Conservation (phyloP, 2,329 filamentous ascomycete species). For the Aureobasidium leucospermi region DNA sequence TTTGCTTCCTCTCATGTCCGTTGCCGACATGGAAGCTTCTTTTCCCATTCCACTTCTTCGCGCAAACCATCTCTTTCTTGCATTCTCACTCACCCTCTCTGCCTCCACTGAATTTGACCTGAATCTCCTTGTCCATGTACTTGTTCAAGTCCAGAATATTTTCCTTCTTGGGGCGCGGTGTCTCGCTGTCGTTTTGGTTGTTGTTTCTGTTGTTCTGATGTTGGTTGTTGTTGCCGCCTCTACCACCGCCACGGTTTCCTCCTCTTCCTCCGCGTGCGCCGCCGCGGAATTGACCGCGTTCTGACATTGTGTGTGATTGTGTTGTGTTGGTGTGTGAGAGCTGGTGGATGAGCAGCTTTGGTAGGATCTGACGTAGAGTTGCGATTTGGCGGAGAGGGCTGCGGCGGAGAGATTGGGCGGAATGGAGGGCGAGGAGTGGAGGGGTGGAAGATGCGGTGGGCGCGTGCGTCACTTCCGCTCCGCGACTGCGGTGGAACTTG, state of each 20-base stretch:
- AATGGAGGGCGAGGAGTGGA: not conserved
- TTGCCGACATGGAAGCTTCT: too few species aligned
- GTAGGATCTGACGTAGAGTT: conserved; percentile 5
- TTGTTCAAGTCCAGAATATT: conserved; percentile 93
- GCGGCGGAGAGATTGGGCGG: not conserved
- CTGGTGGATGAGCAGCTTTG: not conserved
- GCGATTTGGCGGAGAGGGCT: not conserved
- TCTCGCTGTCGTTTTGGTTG: conserved; percentile 18
- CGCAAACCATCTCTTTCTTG: not conserved
- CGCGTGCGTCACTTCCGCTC: not conserved
- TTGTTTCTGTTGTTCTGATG: conserved; percentile 23
- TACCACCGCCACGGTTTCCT: conserved; percentile 32
- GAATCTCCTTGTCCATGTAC: conserved; percentile 95
- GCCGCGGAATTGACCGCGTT: conserved; percentile 47
- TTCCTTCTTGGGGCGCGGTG: conserved; percentile 79
- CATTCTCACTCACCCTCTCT: conserved; percentile 60
- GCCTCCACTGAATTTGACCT: conserved; percentile 93
- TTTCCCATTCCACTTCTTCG: not conserved
- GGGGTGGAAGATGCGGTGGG: not conserved
- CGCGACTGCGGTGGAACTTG: not conserved
- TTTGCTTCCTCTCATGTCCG: not conserved
- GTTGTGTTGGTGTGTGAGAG: not conserved
- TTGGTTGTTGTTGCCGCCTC: conserved; percentile 22
- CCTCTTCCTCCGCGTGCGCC: conserved; percentile 37
- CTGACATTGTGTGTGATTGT: conserved; percentile 40